Evolutionary conservation across 257 asterid genomes (phyloP).

Genomic region (Catharanthus roseus): DNA sequence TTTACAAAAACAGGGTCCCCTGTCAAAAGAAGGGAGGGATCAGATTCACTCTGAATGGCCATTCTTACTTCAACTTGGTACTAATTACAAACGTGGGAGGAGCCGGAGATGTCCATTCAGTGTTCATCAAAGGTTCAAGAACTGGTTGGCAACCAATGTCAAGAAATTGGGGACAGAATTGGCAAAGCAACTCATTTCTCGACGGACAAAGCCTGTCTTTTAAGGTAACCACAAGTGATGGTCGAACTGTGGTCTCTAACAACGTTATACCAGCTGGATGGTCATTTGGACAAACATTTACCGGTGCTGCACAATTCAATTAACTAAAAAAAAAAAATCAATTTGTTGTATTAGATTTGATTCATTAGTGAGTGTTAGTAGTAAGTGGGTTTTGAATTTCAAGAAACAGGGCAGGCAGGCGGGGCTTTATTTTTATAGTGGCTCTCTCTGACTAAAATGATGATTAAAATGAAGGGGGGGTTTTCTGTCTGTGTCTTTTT

Average conservation of each 20-base stretch:
- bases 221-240: conserved; percentile 44
- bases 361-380: too few species aligned
- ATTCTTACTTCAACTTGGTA: conserved; percentile 51
- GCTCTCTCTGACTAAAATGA: conserved; percentile 15
- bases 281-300: conserved; percentile 44
- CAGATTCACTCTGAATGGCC: conserved; percentile 47
- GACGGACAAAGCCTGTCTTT: conserved; percentile 48
- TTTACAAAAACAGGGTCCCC: conserved; percentile 32
- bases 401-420: too few species aligned
- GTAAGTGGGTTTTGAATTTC: too few species aligned
- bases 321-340: too few species aligned
- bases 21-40: conserved; percentile 52
- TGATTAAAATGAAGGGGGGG: background rate
- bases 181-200: conserved; percentile 47
- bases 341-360: background rate
- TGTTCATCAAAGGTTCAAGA: conserved; percentile 40
- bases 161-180: conserved; percentile 56
- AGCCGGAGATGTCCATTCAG: conserved; percentile 47
- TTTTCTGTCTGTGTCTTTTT: conserved; percentile 29
- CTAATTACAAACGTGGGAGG: conserved; percentile 52
- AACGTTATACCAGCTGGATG: conserved; percentile 34
- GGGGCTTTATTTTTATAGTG: too few species aligned
- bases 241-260: conserved; percentile 24
- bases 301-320: conserved; percentile 32
- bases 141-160: conserved; percentile 45